Conservation (phyloP, 2,329 filamentous ascomycete species). For the Aspergillus sp. region DNA sequence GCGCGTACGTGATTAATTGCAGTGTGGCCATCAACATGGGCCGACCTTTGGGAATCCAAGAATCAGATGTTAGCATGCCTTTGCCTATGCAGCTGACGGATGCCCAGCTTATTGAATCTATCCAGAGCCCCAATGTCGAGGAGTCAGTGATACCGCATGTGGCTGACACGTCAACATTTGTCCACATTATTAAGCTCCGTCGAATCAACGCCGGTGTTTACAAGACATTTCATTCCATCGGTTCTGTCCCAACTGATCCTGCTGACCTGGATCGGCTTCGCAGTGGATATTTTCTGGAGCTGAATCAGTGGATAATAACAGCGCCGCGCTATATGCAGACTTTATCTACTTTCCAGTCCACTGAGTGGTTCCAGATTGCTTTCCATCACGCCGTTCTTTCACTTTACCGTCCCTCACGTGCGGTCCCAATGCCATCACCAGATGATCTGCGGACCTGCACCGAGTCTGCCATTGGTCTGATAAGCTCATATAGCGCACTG, state of each 20-base stretch:
- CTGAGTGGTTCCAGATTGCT: conserved; percentile 33
- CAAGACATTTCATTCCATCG: conserved; percentile 20
- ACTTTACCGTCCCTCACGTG: conserved; percentile 27
- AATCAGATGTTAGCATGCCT: conserved; percentile 26
- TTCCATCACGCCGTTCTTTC: conserved; percentile 29
- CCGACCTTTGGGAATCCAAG: conserved; percentile 25
- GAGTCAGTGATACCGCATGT: neutral
- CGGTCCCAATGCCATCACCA: conserved; percentile 15
- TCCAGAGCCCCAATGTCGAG: neutral
- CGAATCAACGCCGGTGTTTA: conserved; percentile 27
- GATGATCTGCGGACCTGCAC: conserved; percentile 14
- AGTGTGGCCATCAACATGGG: conserved; percentile 30
- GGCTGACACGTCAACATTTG: conserved; percentile 27
- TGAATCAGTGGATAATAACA: conserved; percentile 27
- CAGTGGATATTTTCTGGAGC: conserved; percentile 6
- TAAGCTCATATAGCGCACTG: conserved; percentile 19
- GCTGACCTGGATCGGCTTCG: conserved; percentile 5
- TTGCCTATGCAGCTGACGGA: conserved; percentile 21
- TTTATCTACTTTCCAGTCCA: conserved; percentile 26
- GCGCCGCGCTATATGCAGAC: conserved; percentile 26
- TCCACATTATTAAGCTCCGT: conserved; percentile 29
- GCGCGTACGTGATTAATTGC: conserved; percentile 27
- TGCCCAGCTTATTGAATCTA: conserved; percentile 13
- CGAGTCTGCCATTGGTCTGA: conserved; percentile 15
- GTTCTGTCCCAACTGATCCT: neutral